Percentiles rank a stretch among this genome's conserved stretches.
Evolutionary conservation across 257 asterid genomes (phyloP).

Genomic region (Nicotiana benthamiana): DNA sequence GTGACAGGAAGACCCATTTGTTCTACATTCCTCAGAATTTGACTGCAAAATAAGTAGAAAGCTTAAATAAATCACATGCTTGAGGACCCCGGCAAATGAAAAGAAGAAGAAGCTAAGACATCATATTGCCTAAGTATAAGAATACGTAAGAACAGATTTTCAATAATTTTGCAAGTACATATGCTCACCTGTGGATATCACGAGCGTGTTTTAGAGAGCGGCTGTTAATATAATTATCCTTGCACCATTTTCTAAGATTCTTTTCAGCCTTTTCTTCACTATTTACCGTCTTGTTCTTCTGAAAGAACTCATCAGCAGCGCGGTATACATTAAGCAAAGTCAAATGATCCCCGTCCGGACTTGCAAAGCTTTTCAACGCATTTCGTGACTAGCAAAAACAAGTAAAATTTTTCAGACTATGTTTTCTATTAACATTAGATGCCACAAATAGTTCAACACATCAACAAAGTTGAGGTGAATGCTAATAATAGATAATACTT

Average conservation of each 20-base stretch:
- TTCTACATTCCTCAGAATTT: constrained; percentile 62
- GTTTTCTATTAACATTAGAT: constrained; percentile 10
- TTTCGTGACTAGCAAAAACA: constrained; percentile 53
- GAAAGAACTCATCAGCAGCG: constrained; percentile 65
- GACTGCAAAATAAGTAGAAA: constrained; percentile 40
- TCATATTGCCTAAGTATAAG: background rate
- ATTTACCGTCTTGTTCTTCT: constrained; percentile 42
- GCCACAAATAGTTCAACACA: constrained; percentile 5
- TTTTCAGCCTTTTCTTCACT: constrained; percentile 66
- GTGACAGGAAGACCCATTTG: constrained; percentile 68
- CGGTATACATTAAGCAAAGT: constrained; percentile 75
- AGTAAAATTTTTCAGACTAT: constrained; percentile 7
- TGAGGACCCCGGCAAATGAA: background rate
- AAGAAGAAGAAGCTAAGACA: background rate
- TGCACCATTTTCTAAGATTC: constrained; percentile 90
- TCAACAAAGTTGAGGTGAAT: background rate
- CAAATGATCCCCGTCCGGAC: constrained; percentile 88
- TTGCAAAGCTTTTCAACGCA: constrained; percentile 70
- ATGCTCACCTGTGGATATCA: constrained; percentile 74
- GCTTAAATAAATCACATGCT: background rate
- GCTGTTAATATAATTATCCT: constrained; percentile 73
- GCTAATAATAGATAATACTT: background rate
- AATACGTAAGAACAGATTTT: background rate
- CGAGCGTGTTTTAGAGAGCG: constrained; percentile 93
- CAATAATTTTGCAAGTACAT: background rate